These are phyloP conservation scores for Cymbopogon flexuosus DNA, from an alignment of 202 grass and related monocot species.

Conservation along the genomic window DNA sequence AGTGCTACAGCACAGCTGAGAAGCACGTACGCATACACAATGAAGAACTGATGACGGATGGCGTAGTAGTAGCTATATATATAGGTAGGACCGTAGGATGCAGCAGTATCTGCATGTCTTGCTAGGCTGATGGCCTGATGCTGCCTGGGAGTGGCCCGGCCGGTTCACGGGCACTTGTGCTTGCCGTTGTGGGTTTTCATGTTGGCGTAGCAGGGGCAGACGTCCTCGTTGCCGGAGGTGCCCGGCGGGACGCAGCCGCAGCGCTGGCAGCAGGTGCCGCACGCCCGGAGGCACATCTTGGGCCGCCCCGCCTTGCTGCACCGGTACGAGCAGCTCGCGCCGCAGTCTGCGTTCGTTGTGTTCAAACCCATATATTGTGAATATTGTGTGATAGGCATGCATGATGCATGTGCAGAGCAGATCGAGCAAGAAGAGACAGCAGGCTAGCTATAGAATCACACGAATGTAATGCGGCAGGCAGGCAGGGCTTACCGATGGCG, in stretches of 20 bases:
- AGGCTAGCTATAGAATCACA: not conserved
- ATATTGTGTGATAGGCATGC: not conserved
- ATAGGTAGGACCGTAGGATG: no score
- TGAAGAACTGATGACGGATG: no score
- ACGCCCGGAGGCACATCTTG: conserved; percentile 61
- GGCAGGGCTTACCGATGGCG: conserved; percentile 12
- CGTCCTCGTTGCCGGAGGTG: conserved; percentile 60
- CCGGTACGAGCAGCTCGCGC: conserved; percentile 38
- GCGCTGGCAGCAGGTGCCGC: conserved; percentile 67
- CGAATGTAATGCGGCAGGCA: not conserved
- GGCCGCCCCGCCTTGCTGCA: conserved; percentile 67
- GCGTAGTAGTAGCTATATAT: no score
- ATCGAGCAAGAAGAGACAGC: not conserved
- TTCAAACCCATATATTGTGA: no score
- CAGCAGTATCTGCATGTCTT: no score
- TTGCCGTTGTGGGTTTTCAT: conserved; percentile 60
- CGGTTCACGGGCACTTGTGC: conserved; percentile 62
- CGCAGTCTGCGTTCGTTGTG: conserved; percentile 37
- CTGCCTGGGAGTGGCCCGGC: no score
- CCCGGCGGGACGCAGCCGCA: conserved; percentile 75
- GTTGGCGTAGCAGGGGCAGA: conserved; percentile 73
- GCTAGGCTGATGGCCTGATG: no score
- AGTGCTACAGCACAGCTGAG: no score
- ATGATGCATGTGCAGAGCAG: not conserved
- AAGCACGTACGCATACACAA: no score